Evolutionary conservation across 345 rosid genomes (phyloP).

Genomic region (Rubroshorea leprosula): DNA sequence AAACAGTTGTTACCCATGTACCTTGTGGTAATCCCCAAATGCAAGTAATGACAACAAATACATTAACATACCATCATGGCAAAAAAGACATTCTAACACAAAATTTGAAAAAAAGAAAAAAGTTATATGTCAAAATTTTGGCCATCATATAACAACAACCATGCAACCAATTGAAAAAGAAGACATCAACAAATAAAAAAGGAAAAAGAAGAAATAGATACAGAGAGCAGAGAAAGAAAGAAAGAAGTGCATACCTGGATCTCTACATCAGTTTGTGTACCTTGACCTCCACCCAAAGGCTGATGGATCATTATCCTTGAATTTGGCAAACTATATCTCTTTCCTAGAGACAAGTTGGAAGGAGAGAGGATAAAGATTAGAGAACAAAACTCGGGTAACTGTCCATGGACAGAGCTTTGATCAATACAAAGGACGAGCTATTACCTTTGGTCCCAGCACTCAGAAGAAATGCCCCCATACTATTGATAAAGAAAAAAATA

Average conservation of each 20-base stretch:
- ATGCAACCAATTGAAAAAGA: too few relatives aligned
- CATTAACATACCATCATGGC: too few relatives aligned
- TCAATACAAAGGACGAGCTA: slow-evolving; percentile 5
- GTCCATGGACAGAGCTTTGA: slow-evolving; percentile 3
- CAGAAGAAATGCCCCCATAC: slow-evolving; percentile 98
- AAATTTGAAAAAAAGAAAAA: too few relatives aligned
- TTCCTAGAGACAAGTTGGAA: slow-evolving; percentile 43
- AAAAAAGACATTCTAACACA: neutral
- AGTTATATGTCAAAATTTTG: neutral
- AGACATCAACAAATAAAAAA: too few relatives aligned
- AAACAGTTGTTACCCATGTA: too few relatives aligned
- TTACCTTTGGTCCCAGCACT: slow-evolving; percentile 99
- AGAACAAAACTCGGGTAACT: slow-evolving; percentile 6
- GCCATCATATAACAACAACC: too few relatives aligned
- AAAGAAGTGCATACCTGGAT: slow-evolving; percentile 55
- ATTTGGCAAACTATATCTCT: slow-evolving; percentile 91
- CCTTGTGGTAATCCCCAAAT: too few relatives aligned
- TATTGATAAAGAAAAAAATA: slow-evolving; percentile 27
- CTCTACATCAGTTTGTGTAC: slow-evolving; percentile 78
- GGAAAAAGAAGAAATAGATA: neutral
- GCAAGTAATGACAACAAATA: neutral
- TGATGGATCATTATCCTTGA: slow-evolving; percentile 99
- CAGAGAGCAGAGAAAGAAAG: neutral
- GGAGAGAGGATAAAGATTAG: slow-evolving; percentile 11
- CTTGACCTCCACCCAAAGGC: slow-evolving; percentile 98